Conservation (phyloP, 2,329 filamentous ascomycete genomes). For the Trichoderma semiorbis region DNA sequence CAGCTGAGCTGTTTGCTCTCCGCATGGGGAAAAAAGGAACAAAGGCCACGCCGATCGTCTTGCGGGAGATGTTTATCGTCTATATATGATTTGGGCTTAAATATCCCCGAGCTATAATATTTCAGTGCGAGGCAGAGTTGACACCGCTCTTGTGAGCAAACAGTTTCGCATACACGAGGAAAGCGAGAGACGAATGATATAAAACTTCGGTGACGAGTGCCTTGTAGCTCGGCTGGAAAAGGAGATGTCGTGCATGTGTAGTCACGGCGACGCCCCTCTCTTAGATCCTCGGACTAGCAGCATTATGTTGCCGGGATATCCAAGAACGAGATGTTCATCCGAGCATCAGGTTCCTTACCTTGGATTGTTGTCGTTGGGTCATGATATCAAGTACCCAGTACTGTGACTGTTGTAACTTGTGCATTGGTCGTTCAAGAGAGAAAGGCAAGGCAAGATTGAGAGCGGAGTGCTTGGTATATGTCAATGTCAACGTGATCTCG, state of each 20-base stretch:
- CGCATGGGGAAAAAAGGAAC: not conserved
- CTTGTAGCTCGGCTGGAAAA: not conserved
- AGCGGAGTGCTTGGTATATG: not conserved
- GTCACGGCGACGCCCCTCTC: slow-evolving; percentile 11
- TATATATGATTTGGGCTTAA: not conserved
- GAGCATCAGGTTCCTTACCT: not conserved
- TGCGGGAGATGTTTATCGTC: not conserved
- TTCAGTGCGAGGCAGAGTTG: not conserved
- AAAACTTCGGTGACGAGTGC: not conserved
- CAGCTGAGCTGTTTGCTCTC: slow-evolving; percentile 11
- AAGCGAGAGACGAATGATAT: not conserved
- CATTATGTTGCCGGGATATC: not conserved
- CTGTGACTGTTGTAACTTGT: not conserved
- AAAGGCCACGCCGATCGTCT: not conserved
- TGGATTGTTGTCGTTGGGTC: not conserved
- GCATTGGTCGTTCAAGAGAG: not conserved
- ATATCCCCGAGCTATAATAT: not conserved
- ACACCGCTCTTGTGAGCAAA: not conserved
- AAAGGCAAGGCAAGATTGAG: not conserved
- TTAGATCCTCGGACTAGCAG: not conserved
- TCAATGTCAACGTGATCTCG: not conserved
- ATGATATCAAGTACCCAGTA: not conserved
- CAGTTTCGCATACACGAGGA: not conserved
- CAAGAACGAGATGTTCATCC: not conserved
- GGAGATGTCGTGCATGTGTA: not conserved